Evolutionary conservation across 116 monocot species (phyloP).

Genomic region (Zostera marina): DNA sequence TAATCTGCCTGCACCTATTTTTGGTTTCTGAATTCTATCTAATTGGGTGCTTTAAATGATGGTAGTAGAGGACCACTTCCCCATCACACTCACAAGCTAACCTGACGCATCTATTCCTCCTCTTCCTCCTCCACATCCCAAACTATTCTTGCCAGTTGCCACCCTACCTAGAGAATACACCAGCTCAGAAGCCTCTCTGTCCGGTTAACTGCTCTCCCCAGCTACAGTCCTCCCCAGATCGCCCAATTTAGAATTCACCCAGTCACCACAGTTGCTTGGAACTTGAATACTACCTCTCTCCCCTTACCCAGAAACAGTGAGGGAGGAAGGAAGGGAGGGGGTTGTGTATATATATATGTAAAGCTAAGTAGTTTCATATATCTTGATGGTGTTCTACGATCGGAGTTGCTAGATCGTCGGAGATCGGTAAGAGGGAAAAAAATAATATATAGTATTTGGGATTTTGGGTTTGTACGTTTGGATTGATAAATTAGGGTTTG

Average conservation of each 20-base stretch:
- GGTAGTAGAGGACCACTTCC: conserved; percentile 20
- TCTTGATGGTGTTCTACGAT: too few species aligned
- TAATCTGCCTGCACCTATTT: neutral
- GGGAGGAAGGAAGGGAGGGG: neutral
- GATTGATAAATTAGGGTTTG: too few species aligned
- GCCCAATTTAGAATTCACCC: neutral
- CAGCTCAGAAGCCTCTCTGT: too few species aligned
- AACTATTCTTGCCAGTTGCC: conserved; percentile 4
- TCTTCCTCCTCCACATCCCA: conserved; percentile 1
- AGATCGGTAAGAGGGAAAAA: too few species aligned
- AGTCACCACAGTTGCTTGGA: too few species aligned
- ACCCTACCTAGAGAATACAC: neutral
- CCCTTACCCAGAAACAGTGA: too few species aligned
- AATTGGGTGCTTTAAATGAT: conserved; percentile 3
- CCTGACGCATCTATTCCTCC: conserved; percentile 32
- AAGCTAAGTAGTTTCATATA: too few species aligned
- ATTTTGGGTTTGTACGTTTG: too few species aligned
- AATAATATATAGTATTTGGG: too few species aligned
- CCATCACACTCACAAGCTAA: conserved; percentile 25
- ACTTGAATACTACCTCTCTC: too few species aligned
- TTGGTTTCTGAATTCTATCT: neutral
- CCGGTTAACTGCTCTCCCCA: neutral
- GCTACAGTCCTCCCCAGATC: neutral
- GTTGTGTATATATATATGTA: too few species aligned
- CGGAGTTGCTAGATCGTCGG: too few species aligned